Evolutionary conservation across 768 basidiomycete genomes (phyloP).

Genomic region (Trametes cingulata): DNA sequence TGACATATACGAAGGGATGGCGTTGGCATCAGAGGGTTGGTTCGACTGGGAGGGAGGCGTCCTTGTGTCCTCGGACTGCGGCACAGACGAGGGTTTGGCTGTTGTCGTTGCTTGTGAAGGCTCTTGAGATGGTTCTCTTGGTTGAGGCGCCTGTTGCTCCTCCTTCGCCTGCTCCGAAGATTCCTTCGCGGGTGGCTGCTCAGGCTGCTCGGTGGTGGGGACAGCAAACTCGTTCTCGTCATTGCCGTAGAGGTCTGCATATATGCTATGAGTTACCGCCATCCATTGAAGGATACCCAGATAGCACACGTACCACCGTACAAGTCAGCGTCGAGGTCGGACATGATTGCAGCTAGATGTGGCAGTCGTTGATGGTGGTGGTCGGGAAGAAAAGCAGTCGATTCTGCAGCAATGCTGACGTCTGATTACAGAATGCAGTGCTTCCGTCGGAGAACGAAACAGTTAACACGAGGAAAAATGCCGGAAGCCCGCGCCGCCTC

Average conservation of each 20-base stretch:
- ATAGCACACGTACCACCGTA: constrained; percentile 68
- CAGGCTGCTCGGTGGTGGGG: constrained; percentile 41
- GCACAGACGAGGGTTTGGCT: constrained; percentile 14
- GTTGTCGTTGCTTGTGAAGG: constrained; percentile 2
- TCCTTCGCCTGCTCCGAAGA: constrained; percentile 17
- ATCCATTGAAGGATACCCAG: background rate
- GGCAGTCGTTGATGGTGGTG: constrained; percentile 56
- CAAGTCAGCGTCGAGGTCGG: constrained; percentile 86
- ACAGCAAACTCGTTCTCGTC: constrained; percentile 62
- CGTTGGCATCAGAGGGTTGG: constrained; percentile 18
- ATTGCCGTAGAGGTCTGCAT: constrained; percentile 65
- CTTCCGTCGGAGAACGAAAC: background rate
- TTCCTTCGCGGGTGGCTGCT: constrained; percentile 30
- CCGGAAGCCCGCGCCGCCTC: background rate
- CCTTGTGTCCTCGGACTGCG: constrained; percentile 21
- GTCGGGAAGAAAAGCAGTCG: constrained; percentile 16
- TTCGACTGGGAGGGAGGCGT: constrained; percentile 24
- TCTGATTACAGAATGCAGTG: background rate
- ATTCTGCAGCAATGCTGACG: constrained; percentile 7
- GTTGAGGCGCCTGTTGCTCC: background rate
- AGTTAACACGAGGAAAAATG: too few relatives aligned
- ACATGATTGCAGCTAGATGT: constrained; percentile 50
- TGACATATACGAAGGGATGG: constrained; percentile 38
- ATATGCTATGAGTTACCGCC: background rate
- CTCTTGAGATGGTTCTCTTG: background rate